Conservation (phyloP, 768 basidiomycete species). For the Amanita exitialis region DNA sequence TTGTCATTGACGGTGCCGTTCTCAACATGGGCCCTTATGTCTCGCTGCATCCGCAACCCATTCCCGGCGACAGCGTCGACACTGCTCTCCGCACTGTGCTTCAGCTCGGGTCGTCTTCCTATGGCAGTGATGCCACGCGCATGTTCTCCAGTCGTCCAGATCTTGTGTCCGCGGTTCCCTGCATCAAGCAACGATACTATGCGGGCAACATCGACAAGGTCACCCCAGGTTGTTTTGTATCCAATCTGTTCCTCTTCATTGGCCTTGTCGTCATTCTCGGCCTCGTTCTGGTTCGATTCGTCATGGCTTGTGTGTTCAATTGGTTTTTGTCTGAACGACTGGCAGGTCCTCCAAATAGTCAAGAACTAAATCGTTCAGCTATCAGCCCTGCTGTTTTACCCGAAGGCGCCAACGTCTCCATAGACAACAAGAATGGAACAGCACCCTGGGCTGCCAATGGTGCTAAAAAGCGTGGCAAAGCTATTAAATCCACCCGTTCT, state of each 20-base stretch:
- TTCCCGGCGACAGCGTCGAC: slow-evolving; percentile 74
- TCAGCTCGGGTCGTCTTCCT: slow-evolving; percentile 28
- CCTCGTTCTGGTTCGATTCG: slow-evolving; percentile 85
- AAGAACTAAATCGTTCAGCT: slow-evolving; percentile 68
- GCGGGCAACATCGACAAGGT: slow-evolving; percentile 97
- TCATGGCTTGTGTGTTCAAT: slow-evolving; percentile 94
- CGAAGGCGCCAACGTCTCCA: slow-evolving; percentile 88
- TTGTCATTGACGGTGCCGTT: slow-evolving; percentile 90
- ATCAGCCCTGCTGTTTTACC: slow-evolving; percentile 96
- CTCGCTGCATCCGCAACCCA: slow-evolving; percentile 51
- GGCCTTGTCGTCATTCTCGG: slow-evolving; percentile 87
- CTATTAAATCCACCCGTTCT: slow-evolving; percentile 35
- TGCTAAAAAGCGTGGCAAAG: slow-evolving; percentile 41
- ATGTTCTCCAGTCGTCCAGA: slow-evolving; percentile 67
- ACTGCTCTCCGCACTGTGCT: slow-evolving; percentile 71
- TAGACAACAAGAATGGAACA: slow-evolving; percentile 85
- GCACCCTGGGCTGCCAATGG: slow-evolving; percentile 83
- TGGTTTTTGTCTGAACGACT: slow-evolving; percentile 89
- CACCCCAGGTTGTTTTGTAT: slow-evolving; percentile 91
- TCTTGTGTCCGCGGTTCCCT: slow-evolving; percentile 62
- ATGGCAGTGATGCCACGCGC: slow-evolving; percentile 86
- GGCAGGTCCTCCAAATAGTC: slow-evolving; percentile 63
- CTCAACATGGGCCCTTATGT: slow-evolving; percentile 90
- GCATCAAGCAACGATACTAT: slow-evolving; percentile 76
- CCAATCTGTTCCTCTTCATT: slow-evolving; percentile 79